These are phyloP conservation scores for Pythium vanterpoolii DNA, from an alignment of 352 stramenopile genomes.

Conservation along the genomic window DNA sequence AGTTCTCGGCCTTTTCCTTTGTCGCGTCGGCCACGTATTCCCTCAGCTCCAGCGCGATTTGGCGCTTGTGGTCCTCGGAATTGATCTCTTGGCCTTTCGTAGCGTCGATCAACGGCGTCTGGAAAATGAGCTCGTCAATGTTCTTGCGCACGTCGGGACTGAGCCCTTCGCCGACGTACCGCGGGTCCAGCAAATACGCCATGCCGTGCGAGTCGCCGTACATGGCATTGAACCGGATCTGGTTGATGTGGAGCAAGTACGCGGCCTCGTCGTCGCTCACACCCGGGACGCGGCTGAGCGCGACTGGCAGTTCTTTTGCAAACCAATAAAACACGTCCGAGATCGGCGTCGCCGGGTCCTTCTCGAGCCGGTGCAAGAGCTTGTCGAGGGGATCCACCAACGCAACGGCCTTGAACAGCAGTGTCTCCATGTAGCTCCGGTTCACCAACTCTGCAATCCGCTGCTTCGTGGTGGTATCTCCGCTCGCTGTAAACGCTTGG, in stretches of 20 bases:
- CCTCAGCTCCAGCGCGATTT: conserved; percentile 30
- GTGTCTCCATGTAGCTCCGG: not conserved
- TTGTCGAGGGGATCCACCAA: conserved; percentile 22
- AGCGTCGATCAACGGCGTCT: conserved; percentile 13
- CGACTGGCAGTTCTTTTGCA: conserved; percentile 23
- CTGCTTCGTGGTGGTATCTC: not conserved
- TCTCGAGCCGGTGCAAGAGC: conserved; percentile 7
- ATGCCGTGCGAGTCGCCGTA: conserved; percentile 25
- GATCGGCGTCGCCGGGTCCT: conserved; percentile 13
- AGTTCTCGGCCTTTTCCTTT: conserved; percentile 13
- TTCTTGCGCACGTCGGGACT: conserved; percentile 30
- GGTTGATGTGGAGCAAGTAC: conserved; percentile 22
- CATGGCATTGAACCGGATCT: conserved; percentile 26
- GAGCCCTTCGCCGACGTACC: conserved; percentile 40
- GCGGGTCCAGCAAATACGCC: conserved; percentile 33
- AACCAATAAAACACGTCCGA: conserved; percentile 34
- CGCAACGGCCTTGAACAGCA: conserved; percentile 22
- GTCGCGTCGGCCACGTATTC: conserved; percentile 32
- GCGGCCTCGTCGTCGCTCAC: conserved; percentile 9
- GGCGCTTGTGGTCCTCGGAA: conserved; percentile 18
- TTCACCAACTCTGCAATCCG: not conserved
- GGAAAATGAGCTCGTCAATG: conserved; percentile 33
- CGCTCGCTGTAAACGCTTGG: conserved; percentile 2
- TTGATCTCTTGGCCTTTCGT: not conserved
- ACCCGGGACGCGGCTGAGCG: conserved; percentile 10